Evolutionary conservation across 2,329 filamentous ascomycete genomes (phyloP).

Genomic region (Emmonsiellopsis sp.): DNA sequence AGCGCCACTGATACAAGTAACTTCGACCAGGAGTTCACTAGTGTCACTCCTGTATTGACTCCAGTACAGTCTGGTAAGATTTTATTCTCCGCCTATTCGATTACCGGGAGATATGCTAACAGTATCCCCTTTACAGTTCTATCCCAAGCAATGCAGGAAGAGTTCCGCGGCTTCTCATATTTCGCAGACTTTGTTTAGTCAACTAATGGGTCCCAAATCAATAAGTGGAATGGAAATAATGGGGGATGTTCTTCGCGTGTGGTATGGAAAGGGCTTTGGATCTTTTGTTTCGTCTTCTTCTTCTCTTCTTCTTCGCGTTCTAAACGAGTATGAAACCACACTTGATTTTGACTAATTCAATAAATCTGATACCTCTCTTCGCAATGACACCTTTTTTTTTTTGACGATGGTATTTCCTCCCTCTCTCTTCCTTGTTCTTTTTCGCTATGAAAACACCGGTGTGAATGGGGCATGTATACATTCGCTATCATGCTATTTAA

Average conservation of each 20-base stretch:
- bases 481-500: not conserved
- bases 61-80: constrained; percentile 90
- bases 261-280: constrained; percentile 5
- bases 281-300: constrained; percentile 8
- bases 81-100: not conserved
- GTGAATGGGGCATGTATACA: too few relatives aligned
- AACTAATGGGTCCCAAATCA: not conserved
- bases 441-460: not conserved
- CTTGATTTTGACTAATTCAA: not conserved
- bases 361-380: not conserved
- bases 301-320: not conserved
- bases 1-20: constrained; percentile 98
- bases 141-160: constrained; percentile 97
- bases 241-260: too few relatives aligned
- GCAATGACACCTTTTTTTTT: not conserved
- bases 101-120: not conserved
- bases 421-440: not conserved
- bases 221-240: too few relatives aligned
- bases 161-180: constrained; percentile 98
- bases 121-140: constrained; percentile 52
- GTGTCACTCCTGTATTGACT: constrained; percentile 92
- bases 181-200: constrained; percentile 75
- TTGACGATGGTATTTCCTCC: not conserved
- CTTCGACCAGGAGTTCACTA: constrained; percentile 97
- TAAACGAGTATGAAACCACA: not conserved